A percentile compares a stretch with the other conserved stretches of the same genome.
These are phyloP conservation scores for rapeseed (Brassica napus) DNA, from an alignment of 345 rosid species.

Conservation along the genomic window DNA sequence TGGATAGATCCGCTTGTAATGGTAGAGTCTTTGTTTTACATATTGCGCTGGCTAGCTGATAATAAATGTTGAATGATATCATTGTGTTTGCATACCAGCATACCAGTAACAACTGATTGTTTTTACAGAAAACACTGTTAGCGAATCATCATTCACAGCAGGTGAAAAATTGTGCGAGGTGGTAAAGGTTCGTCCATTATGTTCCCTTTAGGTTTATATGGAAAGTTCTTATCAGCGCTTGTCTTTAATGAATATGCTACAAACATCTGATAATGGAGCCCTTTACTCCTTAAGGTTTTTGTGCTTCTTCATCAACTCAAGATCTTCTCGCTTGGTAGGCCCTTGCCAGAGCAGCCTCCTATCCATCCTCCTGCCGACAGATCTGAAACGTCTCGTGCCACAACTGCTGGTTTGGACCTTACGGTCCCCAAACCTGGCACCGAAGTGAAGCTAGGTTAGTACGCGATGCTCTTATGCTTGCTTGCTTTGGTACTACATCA, in stretches of 20 bases:
- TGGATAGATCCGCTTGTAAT: constrained; percentile 48
- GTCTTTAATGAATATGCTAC: not conserved
- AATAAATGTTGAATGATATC: constrained; percentile 8
- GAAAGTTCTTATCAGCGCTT: not conserved
- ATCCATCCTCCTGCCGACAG: constrained; percentile 48
- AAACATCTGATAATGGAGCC: constrained; percentile 21
- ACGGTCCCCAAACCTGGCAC: constrained; percentile 80
- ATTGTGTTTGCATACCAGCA: not conserved
- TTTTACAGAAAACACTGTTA: constrained; percentile 49
- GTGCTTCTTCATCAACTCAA: constrained; percentile 92
- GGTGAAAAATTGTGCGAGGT: constrained; percentile 81
- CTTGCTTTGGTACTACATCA: not conserved
- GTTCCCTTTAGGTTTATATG: not conserved
- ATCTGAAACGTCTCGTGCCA: constrained; percentile 65
- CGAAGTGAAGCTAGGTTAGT: constrained; percentile 73
- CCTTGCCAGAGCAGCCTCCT: constrained; percentile 82
- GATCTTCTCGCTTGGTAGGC: constrained; percentile 70
- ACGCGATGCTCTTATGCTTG: constrained; percentile 1
- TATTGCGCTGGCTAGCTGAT: constrained; percentile 11
- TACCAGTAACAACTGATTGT: constrained; percentile 10
- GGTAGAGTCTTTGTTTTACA: constrained; percentile 46
- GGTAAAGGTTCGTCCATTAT: constrained; percentile 70
- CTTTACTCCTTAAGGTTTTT: constrained; percentile 59
- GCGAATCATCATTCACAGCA: constrained; percentile 70
- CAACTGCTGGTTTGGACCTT: constrained; percentile 62